Base-by-base conservation (phyloP, 768 basidiomycete genomes). In the Hortiboletus campestris region DNA sequence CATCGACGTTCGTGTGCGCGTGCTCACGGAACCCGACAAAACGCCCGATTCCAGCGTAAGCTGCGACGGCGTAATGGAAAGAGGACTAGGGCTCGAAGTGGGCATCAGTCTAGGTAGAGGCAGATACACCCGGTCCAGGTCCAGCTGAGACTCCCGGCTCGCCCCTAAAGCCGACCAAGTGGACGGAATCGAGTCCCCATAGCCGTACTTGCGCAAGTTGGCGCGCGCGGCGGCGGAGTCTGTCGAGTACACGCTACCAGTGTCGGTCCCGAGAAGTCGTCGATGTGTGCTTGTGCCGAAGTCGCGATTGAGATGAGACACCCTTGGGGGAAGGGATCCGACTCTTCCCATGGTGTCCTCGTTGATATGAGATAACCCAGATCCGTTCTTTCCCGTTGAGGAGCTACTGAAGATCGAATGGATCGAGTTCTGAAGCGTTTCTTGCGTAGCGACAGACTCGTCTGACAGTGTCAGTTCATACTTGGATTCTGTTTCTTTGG, bases 191-290 rank as follows among this genome's bases (percentile, higher is more conserved):
- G 49, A 16, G 14, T 60, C 57, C 2, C 38, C 55, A 25, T 71
- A 65, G 9, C 63, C 60, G 43, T 71, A 65, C 45, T 63, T 67
- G 49, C 49, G 57, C 48, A 65, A 11, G 45, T 67, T 69, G 38
- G 69, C 59, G 11, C 63, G 59, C 2, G 65, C 61, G 1, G 49
- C 60, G 2, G 58, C 41, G 1, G 68, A 66, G 13, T 66, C 64
- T 2, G 63, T 59, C 40, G 70, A 70, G 36, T 70, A 70, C 12
- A 61, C 10, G 54, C 66, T 72, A 0, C 58, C 62, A 13, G 61
- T 57, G 14, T 65, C 53, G 6, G 56, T 39, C 14, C n/a, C 49
- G n/a, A 58, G 31, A 6, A 58, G 49, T 14, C 19, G 52, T 51
- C 6, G 25, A 11, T 32, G 48, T 6, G 50, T 10, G 22, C 48